Percentiles rank a stretch among this genome's conserved stretches.
phyloP scores from a whole-genome alignment of 1,284 basidiomycete genomes.

The Xerocomus nothofagi region DNA sequence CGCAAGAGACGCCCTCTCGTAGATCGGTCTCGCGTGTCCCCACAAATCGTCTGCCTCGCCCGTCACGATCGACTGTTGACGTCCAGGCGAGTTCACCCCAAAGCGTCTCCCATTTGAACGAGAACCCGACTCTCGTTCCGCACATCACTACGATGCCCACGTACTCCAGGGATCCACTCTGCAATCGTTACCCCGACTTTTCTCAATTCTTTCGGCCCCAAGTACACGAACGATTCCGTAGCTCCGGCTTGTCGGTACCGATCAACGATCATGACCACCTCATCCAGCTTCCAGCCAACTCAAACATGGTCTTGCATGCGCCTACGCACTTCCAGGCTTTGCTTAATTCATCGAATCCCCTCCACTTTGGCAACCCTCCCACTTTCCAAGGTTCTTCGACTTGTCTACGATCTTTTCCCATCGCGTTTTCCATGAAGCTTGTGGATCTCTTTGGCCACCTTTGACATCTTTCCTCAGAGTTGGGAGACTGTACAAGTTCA shows the following conservation, averaged over 20 bases:
- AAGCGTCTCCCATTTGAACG: conserved; percentile 1
- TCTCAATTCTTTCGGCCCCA: conserved; percentile 32
- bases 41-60: not conserved
- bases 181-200: conserved; percentile 35
- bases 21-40: conserved; percentile 1
- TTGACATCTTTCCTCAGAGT: not conserved
- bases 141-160: conserved; percentile 4
- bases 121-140: not conserved
- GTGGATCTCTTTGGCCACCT: conserved; percentile 13
- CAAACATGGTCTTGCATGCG: not conserved
- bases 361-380: not conserved
- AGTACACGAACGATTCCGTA: conserved; percentile 11
- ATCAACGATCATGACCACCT: not conserved
- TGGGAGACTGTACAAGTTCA: not conserved
- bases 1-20: not conserved
- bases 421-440: conserved; percentile 26
- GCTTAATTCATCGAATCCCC: conserved; percentile 1
- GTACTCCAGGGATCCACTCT: conserved; percentile 35
- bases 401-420: conserved; percentile 15
- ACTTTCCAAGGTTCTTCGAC: not conserved
- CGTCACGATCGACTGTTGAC: not conserved
- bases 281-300: not conserved
- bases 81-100: conserved; percentile 1
- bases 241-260: conserved; percentile 1
- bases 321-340: not conserved